Base-by-base conservation (phyloP, 176 grass and related monocot species). In the Hyparrhenia diplandra region DNA sequence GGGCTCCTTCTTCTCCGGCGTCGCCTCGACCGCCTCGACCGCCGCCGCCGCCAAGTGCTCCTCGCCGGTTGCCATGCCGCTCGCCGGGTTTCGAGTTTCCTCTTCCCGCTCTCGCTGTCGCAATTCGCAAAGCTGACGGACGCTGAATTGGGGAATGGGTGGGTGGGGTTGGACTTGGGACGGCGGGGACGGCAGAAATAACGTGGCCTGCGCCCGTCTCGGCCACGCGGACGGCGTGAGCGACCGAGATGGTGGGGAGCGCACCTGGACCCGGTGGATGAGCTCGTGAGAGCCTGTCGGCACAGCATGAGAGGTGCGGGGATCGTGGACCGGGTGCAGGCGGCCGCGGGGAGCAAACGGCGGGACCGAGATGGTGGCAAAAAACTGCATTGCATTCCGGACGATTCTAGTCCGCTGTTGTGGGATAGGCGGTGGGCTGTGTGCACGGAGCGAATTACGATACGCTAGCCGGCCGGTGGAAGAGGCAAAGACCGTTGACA, bases 61-160 rank as follows among this genome's bases (percentile, higher is more conserved):
- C 64, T 47, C 78, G 43, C 77, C 83, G 73, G 77, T 84, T 17
- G 75, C 76, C 87, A 84, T 80, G 16, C 66, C 18, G 72, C 74
- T 55, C 74, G 64, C 58, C 34, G 46, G 55, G 82, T 66, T 89
- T 82, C 88, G 83, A 86, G 88, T 89, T 82, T 82, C 76, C 28
- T 45, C 78, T 85, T 89, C 88, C 88, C 88, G 83, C 88, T 89
- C 83, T 73, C 73, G 64, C 65, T 72, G 39, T 70, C 87, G 35
- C 73, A 52, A 49, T 79, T 79, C 62, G 62, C 59, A 40, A n/a
- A 46, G 37, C 39, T 75, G 76, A 11, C 41, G 16, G 42, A 12
- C 6, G 43, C 77, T 54, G 80, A 72, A 61, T 70, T 85, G 61
- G 74, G 74, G 62, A 39, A 75, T 69, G 76, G 42, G 45, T 47